Conservation (phyloP, 2,329 filamentous ascomycete species). For the Fusarium sp. region DNA sequence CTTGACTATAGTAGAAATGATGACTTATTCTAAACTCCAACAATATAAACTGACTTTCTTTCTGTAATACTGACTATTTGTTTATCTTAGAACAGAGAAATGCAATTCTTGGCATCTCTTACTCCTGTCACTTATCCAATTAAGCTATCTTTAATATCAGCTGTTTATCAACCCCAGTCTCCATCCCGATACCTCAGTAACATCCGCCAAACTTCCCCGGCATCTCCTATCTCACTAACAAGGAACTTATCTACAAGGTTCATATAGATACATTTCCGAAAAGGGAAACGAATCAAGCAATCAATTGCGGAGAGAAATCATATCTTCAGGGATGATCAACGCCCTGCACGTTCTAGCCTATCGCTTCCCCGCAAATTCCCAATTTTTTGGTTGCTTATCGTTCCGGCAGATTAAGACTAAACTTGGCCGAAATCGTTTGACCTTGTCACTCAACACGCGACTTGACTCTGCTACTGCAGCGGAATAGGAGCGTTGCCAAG, state of each 20-base stretch:
- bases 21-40: not conserved
- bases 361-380: slow-evolving; percentile 27
- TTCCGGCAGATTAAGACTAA: slow-evolving; percentile 7
- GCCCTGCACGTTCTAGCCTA: not conserved
- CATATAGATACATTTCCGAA: slow-evolving; percentile 19
- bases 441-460: not conserved
- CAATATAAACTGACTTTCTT: not conserved
- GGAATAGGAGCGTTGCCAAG: slow-evolving; percentile 3
- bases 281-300: slow-evolving; percentile 19
- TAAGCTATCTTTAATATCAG: not conserved
- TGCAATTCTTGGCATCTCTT: not conserved
- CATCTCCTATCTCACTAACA: not conserved
- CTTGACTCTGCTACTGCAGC: slow-evolving; percentile 2
- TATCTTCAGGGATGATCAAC: slow-evolving; percentile 8
- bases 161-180: not conserved
- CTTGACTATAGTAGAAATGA: not conserved
- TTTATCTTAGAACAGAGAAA: not conserved
- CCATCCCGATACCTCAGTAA: not conserved
- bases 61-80: not conserved
- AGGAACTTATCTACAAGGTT: slow-evolving; percentile 20
- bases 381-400: slow-evolving; percentile 14
- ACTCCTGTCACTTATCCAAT: not conserved
- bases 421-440: slow-evolving; percentile 6
- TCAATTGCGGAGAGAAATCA: not conserved
- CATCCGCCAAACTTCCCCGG: not conserved